These are phyloP conservation scores for Naumovozyma castellii DNA, from an alignment of 805 yeast genomes.

Conservation along the genomic window DNA sequence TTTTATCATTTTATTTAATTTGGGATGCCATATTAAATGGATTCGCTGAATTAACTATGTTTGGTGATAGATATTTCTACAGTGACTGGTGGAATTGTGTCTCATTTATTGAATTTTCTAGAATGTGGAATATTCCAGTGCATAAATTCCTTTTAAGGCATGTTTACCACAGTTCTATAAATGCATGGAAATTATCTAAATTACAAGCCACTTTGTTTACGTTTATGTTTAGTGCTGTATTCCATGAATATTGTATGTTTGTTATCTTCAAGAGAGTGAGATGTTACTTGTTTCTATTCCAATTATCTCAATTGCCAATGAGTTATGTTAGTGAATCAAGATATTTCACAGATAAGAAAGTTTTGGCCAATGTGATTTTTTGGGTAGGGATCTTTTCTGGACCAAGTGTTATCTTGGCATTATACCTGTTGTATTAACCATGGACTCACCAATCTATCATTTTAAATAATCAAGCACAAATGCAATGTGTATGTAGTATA, in stretches of 20 bases:
- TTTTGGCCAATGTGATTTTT: conserved; percentile 71
- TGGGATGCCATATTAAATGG: conserved; percentile 93
- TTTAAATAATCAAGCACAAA: not conserved
- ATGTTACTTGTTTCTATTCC: conserved; percentile 70
- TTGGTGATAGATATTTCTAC: conserved; percentile 87
- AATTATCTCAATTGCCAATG: conserved; percentile 82
- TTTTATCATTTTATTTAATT: conserved; percentile 75
- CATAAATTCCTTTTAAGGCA: conserved; percentile 83
- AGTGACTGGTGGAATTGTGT: conserved; percentile 97
- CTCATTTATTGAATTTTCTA: conserved; percentile 86
- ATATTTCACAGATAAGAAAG: conserved; percentile 44
- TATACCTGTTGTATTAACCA: conserved; percentile 62
- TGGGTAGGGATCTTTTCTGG: conserved; percentile 90
- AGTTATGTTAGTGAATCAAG: conserved; percentile 52
- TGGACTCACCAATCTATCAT: too few relatives aligned
- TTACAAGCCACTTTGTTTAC: conserved; percentile 65
- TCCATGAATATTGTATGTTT: conserved; percentile 91
- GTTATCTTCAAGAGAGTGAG: conserved; percentile 71
- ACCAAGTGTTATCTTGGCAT: conserved; percentile 78
- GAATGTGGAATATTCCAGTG: conserved; percentile 93
- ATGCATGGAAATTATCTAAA: conserved; percentile 60
- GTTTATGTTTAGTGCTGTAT: conserved; percentile 65
- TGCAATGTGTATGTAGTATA: not conserved
- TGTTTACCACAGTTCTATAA: conserved; percentile 84
- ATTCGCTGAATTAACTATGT: conserved; percentile 77